These are phyloP conservation scores for Phytophthora lateralis DNA, from an alignment of 352 stramenopile species.

Conservation along the genomic window DNA sequence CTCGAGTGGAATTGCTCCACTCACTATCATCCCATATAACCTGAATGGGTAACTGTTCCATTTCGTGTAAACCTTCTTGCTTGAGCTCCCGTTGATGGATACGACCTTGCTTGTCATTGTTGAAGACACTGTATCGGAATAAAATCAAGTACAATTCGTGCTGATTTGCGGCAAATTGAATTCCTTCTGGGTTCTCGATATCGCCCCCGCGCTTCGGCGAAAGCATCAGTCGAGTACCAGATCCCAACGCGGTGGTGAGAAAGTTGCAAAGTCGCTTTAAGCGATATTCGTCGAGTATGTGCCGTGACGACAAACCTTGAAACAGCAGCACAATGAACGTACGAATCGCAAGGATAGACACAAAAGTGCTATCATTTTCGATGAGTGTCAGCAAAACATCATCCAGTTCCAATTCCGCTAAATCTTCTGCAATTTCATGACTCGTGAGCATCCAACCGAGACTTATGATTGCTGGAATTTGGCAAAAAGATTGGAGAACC, in stretches of 20 bases:
- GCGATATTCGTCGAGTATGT: constrained; percentile 8
- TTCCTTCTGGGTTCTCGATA: constrained; percentile 5
- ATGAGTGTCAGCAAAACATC: constrained; percentile 25
- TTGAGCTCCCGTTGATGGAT: constrained; percentile 4
- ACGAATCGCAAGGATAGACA: constrained; percentile 21
- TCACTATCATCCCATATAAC: constrained; percentile 17
- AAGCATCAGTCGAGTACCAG: constrained; percentile 9
- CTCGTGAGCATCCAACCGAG: constrained; percentile 26
- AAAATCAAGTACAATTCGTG: constrained; percentile 9
- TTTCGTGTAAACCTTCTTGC: constrained; percentile 8
- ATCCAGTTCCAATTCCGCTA: constrained; percentile 21
- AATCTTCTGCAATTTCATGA: constrained; percentile 18
- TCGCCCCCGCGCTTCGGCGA: constrained; percentile 14
- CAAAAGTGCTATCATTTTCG: constrained; percentile 9
- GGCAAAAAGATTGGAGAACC: constrained; percentile 19
- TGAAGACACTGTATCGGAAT: constrained; percentile 8
- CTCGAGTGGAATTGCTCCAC: constrained; percentile 21
- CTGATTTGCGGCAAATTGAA: constrained; percentile 21
- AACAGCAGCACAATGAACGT: constrained; percentile 11
- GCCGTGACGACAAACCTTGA: constrained; percentile 15
- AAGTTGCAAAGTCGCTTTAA: constrained; percentile 26
- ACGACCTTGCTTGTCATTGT: constrained; percentile 4
- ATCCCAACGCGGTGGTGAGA: constrained; percentile 17
- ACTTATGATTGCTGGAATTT: constrained; percentile 23
- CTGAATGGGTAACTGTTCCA: neutral